Evolutionary conservation across 306 rosid genomes (phyloP).

Genomic region (Prunus mira): DNA sequence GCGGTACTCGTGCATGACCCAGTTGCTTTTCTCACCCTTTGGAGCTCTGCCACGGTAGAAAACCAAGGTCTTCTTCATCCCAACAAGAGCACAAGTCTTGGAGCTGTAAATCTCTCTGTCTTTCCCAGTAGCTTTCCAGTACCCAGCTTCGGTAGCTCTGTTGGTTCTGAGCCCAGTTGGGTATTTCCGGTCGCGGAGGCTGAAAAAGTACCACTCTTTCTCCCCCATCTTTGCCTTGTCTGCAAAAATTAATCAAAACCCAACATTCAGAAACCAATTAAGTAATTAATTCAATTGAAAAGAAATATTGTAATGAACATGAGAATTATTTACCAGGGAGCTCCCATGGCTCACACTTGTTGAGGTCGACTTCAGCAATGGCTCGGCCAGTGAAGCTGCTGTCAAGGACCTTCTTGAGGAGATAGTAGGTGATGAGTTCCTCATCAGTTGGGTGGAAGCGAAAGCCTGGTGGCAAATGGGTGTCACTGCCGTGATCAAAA

Average conservation of each 20-base stretch:
- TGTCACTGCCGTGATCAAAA: constrained; percentile 19
- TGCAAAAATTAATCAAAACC: constrained; percentile 1
- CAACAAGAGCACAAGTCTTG: constrained; percentile 67
- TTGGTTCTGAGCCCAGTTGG: constrained; percentile 90
- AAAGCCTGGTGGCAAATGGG: constrained; percentile 85
- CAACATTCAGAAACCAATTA: not conserved
- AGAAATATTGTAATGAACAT: not conserved
- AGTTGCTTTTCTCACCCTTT: constrained; percentile 84
- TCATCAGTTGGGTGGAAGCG: constrained; percentile 98
- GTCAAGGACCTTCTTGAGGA: constrained; percentile 84
- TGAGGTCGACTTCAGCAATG: constrained; percentile 92
- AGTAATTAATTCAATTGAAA: not conserved
- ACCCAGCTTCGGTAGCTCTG: constrained; percentile 93
- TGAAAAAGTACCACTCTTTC: constrained; percentile 96
- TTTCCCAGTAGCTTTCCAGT: constrained; percentile 97
- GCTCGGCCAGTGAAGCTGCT: constrained; percentile 70
- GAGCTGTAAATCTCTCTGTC: constrained; percentile 87
- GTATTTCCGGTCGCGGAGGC: constrained; percentile 79
- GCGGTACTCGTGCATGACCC: constrained; percentile 99
- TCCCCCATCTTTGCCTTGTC: constrained; percentile 97
- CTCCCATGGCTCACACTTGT: constrained; percentile 98
- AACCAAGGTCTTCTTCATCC: constrained; percentile 96
- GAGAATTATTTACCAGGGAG: constrained; percentile 60
- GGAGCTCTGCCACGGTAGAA: constrained; percentile 94
- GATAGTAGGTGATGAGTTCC: constrained; percentile 85